Conservation (phyloP, 208 protist species). For the Wallacemonas sp. region DNA sequence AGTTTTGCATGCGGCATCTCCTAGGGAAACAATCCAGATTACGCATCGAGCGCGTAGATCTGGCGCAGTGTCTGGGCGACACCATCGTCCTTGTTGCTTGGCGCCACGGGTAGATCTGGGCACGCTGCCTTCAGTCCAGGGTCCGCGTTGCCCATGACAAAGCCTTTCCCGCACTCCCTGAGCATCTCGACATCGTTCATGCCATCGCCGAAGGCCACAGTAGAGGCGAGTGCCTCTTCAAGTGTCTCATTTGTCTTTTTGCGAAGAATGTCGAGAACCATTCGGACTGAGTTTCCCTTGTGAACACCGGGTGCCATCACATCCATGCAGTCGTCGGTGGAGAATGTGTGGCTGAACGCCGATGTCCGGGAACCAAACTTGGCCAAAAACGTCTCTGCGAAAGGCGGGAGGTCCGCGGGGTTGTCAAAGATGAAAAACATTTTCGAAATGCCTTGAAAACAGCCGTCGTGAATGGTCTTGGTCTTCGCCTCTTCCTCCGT, state of each 20-base stretch:
- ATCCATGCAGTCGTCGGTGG: slow-evolving; percentile 38
- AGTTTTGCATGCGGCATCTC: too few species aligned
- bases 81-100: slow-evolving; percentile 43
- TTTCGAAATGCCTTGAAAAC: slow-evolving; percentile 45
- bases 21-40: too few species aligned
- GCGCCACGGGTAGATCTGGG: slow-evolving; percentile 44
- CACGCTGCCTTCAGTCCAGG: slow-evolving; percentile 34
- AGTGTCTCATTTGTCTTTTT: neutral
- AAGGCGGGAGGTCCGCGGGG: neutral
- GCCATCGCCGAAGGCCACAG: slow-evolving; percentile 62
- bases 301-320: slow-evolving; percentile 32
- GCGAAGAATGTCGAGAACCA: slow-evolving; percentile 23
- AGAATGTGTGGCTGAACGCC: slow-evolving; percentile 33
- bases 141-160: slow-evolving; percentile 51
- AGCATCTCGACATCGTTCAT: slow-evolving; percentile 65
- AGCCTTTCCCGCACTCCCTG: slow-evolving; percentile 38
- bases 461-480: slow-evolving; percentile 15
- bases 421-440: slow-evolving; percentile 41
- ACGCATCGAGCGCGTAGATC: slow-evolving; percentile 29
- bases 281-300: slow-evolving; percentile 30
- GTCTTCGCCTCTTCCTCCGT: neutral
- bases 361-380: slow-evolving; percentile 5
- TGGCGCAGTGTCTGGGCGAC: slow-evolving; percentile 45
- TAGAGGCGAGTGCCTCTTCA: slow-evolving; percentile 15
- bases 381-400: slow-evolving; percentile 23